Base-by-base conservation (phyloP, 2,329 filamentous ascomycete genomes). In the Penicillium fuscoglaucum region DNA sequence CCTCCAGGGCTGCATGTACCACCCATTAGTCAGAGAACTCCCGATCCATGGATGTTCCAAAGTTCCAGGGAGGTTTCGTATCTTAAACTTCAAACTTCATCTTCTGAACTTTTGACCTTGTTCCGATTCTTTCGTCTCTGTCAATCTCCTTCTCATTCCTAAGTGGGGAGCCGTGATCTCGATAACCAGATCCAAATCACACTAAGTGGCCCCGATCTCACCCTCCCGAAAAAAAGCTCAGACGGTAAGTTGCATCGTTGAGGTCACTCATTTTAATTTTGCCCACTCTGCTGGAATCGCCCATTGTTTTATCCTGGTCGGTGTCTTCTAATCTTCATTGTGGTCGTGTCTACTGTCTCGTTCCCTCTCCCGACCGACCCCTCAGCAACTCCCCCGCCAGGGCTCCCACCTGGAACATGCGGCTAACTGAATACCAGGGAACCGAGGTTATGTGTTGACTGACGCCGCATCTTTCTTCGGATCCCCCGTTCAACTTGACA, bases 361-460 rank as follows among this genome's bases (percentile, higher is more conserved):
- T 44, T 44, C 26, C 17, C 39, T 51, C 37, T 24, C n/a, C 19
- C 37, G 33, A 44, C 48, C 54, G 33, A 44, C 48, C 54, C 57
- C 57, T 52, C 57, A 24, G 17, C 21, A 46, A 46, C n/a, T 31
- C 21, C 50, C 49, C 29, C 50, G 19, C 49, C 13, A 47, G 48
- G 47, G 35, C 45, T 29, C 12, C 52, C 26, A 50, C 31, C 21
- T 51, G 35, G 28, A 48, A 39, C 33, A 49, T 54, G 55, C 37
- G 19, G 48, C 56, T 64, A 45, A 64, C 46, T 28, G 43, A 15
- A 43, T 41, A 26, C 17, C 37, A 61, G 58, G 44, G 41, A 46
- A 40, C 52, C 57, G 52, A 45, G 57, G 66, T 52, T 59, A 67
- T 67, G 65, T 51, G 53, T 58, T 65, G 58, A 67, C 41, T 41